Evolutionary conservation across 2,329 filamentous ascomycete genomes (phyloP).

Genomic region (Colletotrichum nymphaeae): DNA sequence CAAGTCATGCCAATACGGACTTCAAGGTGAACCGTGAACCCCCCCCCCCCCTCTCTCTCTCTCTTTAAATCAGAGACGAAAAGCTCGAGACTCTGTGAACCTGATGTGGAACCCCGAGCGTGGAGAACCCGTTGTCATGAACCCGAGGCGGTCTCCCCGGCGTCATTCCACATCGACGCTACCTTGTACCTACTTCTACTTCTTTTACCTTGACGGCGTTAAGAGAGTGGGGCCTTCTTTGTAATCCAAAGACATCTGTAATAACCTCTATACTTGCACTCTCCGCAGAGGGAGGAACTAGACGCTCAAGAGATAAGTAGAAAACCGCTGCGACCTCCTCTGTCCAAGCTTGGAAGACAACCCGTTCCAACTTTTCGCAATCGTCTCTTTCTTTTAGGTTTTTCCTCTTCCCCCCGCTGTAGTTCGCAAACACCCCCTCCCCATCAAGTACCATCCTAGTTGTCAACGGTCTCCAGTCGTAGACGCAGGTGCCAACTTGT

Average conservation of each 20-base stretch:
- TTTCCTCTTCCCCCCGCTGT: background rate
- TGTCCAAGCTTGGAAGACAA: conserved; percentile 25
- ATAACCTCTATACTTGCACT: background rate
- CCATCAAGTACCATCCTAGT: conserved; percentile 16
- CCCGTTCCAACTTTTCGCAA: conserved; percentile 13
- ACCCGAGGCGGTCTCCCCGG: background rate
- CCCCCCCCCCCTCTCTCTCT: background rate
- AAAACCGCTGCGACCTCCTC: conserved; percentile 29
- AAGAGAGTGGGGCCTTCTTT: background rate
- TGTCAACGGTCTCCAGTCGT: background rate
- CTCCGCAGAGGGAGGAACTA: background rate
- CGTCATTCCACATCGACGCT: background rate
- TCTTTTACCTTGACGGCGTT: background rate
- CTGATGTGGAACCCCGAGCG: background rate
- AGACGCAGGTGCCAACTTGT: conserved; percentile 15
- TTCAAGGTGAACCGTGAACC: background rate
- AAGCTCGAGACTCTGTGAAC: background rate
- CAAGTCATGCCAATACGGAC: background rate
- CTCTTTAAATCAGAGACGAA: background rate
- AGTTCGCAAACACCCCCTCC: background rate
- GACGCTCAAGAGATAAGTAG: conserved; percentile 7
- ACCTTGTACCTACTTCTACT: too few relatives aligned
- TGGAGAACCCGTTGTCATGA: background rate
- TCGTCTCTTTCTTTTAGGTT: background rate
- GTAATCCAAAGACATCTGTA: background rate